Base-by-base conservation (phyloP, 306 rosid species). In the Pueraria montana region DNA sequence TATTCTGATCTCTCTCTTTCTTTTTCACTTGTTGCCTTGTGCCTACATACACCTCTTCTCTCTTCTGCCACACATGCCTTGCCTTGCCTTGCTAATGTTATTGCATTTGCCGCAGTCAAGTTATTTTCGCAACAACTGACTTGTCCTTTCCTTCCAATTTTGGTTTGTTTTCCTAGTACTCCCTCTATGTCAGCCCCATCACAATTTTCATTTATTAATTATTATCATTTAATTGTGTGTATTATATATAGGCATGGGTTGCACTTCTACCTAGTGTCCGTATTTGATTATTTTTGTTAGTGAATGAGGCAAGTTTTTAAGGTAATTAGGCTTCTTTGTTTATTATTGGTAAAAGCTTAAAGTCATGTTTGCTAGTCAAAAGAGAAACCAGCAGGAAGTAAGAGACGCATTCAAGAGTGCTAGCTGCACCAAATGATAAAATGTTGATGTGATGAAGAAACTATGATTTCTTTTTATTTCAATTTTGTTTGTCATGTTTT, bases 101-200 rank as follows among this genome's bases (percentile, higher is more conserved):
- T 59, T 68, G 32, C n/a, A n/a, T 1, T 27, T 34, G 55, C 21
- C 26, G 40, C 58, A 34, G 45, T 50, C 38, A 43, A 42, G 34
- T 58, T 58, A 43, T 46, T 80, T 84, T 68, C 48, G 45, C 72
- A 58, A 13, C 84, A 24, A 43, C 56, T 36, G 2, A 11, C 2
- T 77, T 64, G 81, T 86, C 84, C 72, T 82, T 24, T 82, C 67
- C 70, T 78, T 78, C 82, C 79, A 74, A 40, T 46, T 40, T 59
- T 43, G 81, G 67, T 34, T 66, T 68, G 34, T 48, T 59, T 80
- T 74, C 26, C 0, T n/a, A 34, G 74, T 78, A 59, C 53, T 11
- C 26, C 0, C 30, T 13, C 58, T 64, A 24, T 72, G 30, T 76
- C 66, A 27, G 40, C 20, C 67, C n/a, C 74, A 69, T 81, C 63